A percentile compares a stretch with the other conserved stretches of the same genome.
These are phyloP conservation scores for Ogataea ganodermae DNA, from an alignment of 805 yeast species.

Conservation along the genomic window DNA sequence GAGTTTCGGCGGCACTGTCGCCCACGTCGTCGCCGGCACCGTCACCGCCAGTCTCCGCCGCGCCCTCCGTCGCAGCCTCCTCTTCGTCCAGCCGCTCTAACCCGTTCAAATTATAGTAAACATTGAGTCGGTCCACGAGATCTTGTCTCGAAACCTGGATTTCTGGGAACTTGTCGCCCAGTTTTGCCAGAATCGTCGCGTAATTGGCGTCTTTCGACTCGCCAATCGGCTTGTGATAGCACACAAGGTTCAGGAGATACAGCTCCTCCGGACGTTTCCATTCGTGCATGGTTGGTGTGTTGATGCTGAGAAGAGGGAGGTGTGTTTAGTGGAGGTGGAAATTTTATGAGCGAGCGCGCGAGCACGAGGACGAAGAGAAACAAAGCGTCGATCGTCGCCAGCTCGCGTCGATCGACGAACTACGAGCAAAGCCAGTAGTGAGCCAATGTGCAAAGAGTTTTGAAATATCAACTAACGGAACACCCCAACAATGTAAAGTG, in stretches of 20 bases:
- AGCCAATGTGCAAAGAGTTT: no score
- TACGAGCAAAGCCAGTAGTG: no score
- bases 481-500: no score
- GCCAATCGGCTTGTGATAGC: slow-evolving; percentile 36
- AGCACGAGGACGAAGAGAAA: no score
- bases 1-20: neutral
- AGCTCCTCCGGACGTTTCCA: slow-evolving; percentile 30
- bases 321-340: neutral
- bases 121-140: slow-evolving; percentile 21
- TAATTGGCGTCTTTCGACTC: slow-evolving; percentile 17
- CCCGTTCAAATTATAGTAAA: slow-evolving; percentile 33
- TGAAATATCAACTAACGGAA: no score
- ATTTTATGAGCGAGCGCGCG: no score
- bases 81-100: slow-evolving; percentile 27
- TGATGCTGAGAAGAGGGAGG: neutral
- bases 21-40: slow-evolving; percentile 3
- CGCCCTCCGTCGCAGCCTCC: slow-evolving; percentile 8
- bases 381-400: no score
- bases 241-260: slow-evolving; percentile 26
- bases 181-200: slow-evolving; percentile 17
- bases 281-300: slow-evolving; percentile 10
- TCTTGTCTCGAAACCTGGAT: slow-evolving; percentile 15
- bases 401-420: neutral
- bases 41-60: neutral
- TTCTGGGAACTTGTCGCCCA: slow-evolving; percentile 25